Conservation (phyloP, 768 basidiomycete species). For the Mrakia hoshinonis region DNA sequence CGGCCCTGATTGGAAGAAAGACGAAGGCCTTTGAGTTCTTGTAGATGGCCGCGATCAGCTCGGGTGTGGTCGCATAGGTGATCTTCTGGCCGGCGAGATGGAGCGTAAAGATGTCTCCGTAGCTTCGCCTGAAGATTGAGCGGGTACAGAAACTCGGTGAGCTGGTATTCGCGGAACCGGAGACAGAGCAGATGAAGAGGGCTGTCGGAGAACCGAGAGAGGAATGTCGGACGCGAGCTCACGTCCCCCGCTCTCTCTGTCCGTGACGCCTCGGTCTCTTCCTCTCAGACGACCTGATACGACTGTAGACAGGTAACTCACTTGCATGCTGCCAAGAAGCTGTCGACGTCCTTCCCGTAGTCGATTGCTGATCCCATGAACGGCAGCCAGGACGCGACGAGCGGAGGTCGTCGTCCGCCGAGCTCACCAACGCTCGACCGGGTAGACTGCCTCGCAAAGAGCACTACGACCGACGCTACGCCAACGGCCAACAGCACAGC, state of each 20-base stretch:
- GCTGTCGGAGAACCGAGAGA: too few species aligned
- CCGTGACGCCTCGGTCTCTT: too few species aligned
- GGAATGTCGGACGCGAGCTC: too few species aligned
- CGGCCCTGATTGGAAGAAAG: not conserved
- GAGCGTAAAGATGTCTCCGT: not conserved
- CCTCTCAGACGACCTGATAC: not conserved
- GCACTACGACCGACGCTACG: too few species aligned
- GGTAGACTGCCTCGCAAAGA: too few species aligned
- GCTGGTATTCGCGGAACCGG: too few species aligned
- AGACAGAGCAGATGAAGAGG: not conserved
- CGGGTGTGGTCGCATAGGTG: not conserved
- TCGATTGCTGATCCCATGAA: not conserved
- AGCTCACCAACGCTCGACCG: too few species aligned
- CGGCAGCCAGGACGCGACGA: not conserved
- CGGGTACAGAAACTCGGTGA: too few species aligned
- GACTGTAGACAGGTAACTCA: not conserved
- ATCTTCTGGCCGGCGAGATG: not conserved
- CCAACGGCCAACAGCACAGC: too few species aligned
- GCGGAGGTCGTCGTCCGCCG: not conserved
- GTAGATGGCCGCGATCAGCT: not conserved
- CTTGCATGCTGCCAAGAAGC: not conserved
- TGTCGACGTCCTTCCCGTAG: not conserved
- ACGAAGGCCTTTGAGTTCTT: not conserved
- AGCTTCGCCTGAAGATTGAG: not conserved
- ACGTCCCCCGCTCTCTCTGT: not conserved